Base-by-base conservation (phyloP, 106 monocot species). In the Chionographis japonica region DNA sequence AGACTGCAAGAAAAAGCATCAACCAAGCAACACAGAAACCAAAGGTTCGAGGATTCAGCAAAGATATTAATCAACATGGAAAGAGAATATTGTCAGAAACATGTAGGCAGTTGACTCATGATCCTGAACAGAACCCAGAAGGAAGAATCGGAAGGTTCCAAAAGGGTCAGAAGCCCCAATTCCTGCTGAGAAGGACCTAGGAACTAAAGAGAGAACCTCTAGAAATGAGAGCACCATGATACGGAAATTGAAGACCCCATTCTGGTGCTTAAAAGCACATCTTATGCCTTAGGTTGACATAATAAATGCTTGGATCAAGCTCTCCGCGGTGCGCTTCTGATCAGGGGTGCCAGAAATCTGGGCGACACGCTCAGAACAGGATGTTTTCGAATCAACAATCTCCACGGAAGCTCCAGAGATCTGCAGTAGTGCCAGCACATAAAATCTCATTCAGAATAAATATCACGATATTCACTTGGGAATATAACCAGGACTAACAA, bases 301-400 rank as follows among this genome's bases (percentile, higher is more conserved):
- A 58, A 95, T 88, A 75, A 95, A 95, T 51, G 95, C 95, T 77
- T 88, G 88, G 54, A 95, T 91, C 74, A 95, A 71, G 73, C 91
- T 91, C 72, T 95, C 95, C 41, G 95, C 95, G 35, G 87, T 61
- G 61, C 79, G 95, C 66, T 83, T 85, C 83, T 95, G 91, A 51
- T 95, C 88, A 52, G 78, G 53, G 3, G 85, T 91, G 40, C 95
- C 95, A 52, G 91, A 88, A 67, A 91, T 91, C 74, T 79, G 86
- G 65, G 88, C 91, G 78, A 91, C 66, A 42, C 86, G 86, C 55
- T 91, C 95, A 72, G 68, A 83, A 41, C 83, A 75, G 13, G 86
- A 85, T 15, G 78, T 60, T 68, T 86, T 88, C 37, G 95, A 95
- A 40, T 95, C 91, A 54, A 82, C 81, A 61, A 95, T 84, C 69